These are phyloP conservation scores for Tulasnella sp. DNA, from an alignment of 768 basidiomycete species.

Conservation along the genomic window DNA sequence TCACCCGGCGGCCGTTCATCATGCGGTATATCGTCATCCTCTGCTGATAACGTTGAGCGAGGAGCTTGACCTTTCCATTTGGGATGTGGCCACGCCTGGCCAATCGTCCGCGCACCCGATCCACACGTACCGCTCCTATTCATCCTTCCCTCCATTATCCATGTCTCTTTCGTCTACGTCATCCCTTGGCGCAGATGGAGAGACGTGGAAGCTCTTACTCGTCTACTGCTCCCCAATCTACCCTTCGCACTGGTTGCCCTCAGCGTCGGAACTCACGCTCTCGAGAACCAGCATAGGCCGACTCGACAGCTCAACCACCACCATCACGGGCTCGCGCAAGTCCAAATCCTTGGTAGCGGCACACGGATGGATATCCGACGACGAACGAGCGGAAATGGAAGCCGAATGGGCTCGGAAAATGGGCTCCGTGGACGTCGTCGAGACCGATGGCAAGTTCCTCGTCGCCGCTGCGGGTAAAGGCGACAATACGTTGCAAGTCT, in stretches of 20 bases:
- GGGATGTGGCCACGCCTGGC: conserved; percentile 51
- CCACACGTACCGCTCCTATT: conserved; percentile 68
- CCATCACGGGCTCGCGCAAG: conserved; percentile 59
- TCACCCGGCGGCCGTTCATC: neutral
- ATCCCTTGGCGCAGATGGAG: conserved; percentile 28
- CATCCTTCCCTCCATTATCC: conserved; percentile 74
- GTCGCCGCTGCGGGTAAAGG: conserved; percentile 60
- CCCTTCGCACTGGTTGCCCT: conserved; percentile 75
- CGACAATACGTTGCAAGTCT: conserved; percentile 54
- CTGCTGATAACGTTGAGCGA: conserved; percentile 68
- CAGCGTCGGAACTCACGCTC: conserved; percentile 66
- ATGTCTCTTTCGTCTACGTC: conserved; percentile 57
- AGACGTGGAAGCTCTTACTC: conserved; percentile 66
- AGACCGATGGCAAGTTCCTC: conserved; percentile 84
- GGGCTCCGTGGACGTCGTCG: conserved; percentile 61
- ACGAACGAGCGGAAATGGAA: conserved; percentile 15
- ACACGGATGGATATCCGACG: conserved; percentile 52
- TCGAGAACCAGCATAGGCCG: neutral
- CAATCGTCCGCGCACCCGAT: neutral
- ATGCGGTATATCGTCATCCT: conserved; percentile 62
- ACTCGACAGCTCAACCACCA: conserved; percentile 39
- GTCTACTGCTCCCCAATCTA: conserved; percentile 75
- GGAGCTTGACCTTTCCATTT: conserved; percentile 66
- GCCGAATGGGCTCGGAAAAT: conserved; percentile 80
- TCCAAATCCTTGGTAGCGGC: conserved; percentile 62